These are phyloP conservation scores for Apodospora peruviana DNA, from an alignment of 495 filamentous ascomycete species.

Conservation along the genomic window DNA sequence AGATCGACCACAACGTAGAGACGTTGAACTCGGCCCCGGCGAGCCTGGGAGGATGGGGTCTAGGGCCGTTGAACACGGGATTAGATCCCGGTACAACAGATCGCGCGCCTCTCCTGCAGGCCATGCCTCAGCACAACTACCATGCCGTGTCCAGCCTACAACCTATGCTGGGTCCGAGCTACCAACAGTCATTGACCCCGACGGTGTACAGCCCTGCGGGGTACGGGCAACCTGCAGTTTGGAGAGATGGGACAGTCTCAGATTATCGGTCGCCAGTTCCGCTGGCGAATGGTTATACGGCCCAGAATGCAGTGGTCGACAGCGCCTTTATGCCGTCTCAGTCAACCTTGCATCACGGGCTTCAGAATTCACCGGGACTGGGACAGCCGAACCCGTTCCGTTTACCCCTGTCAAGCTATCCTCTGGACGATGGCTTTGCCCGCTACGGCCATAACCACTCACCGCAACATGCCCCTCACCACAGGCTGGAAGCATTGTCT, in stretches of 20 bases:
- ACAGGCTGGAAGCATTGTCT: constrained; percentile 14
- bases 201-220: constrained; percentile 69
- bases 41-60: constrained; percentile 18
- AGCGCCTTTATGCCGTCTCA: constrained; percentile 27
- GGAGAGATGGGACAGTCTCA: constrained; percentile 65
- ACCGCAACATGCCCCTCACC: constrained; percentile 12
- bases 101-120: constrained; percentile 16
- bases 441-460: constrained; percentile 15
- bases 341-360: constrained; percentile 16
- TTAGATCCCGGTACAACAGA: constrained; percentile 13
- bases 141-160: constrained; percentile 51
- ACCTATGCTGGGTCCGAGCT: constrained; percentile 63
- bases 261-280: constrained; percentile 27
- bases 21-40: constrained; percentile 5
- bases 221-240: constrained; percentile 64
- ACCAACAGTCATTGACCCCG: constrained; percentile 64
- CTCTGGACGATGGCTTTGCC: constrained; percentile 28
- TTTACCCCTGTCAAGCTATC: constrained; percentile 19
- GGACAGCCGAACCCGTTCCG: constrained; percentile 23
- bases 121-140: constrained; percentile 27
- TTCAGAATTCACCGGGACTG: constrained; percentile 18
- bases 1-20: constrained; percentile 10
- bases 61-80: constrained; percentile 3
- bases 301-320: constrained; percentile 27
- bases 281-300: constrained; percentile 24